Evolutionary conservation across 768 basidiomycete species (phyloP).

Genomic region (Tulasnella sp.): DNA sequence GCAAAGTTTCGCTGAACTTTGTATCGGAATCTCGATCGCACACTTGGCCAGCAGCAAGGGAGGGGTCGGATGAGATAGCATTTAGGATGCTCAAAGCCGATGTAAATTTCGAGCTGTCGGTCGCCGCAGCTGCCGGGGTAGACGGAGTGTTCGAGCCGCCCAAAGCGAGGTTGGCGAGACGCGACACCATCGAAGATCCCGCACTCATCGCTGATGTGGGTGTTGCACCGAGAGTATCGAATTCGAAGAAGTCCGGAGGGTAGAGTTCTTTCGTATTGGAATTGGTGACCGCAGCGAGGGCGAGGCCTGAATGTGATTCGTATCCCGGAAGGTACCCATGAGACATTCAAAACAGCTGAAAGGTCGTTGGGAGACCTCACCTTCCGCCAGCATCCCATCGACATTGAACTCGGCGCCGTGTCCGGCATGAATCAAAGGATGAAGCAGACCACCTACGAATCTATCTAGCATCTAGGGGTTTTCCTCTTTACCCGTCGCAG

Average conservation of each 20-base stretch:
- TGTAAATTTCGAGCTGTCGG: not conserved
- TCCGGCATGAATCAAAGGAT: slow-evolving; percentile 15
- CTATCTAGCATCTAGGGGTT: slow-evolving; percentile 24
- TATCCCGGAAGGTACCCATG: not conserved
- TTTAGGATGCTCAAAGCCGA: slow-evolving; percentile 4
- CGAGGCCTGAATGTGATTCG: not conserved
- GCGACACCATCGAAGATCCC: not conserved
- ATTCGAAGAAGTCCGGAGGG: slow-evolving; percentile 7
- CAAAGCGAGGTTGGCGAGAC: not conserved
- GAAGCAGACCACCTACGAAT: slow-evolving; percentile 3
- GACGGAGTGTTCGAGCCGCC: not conserved
- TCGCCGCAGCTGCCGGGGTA: not conserved
- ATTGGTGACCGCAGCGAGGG: not conserved
- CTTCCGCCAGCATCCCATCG: slow-evolving; percentile 11
- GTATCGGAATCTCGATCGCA: not conserved
- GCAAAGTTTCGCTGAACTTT: slow-evolving; percentile 1
- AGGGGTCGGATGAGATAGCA: slow-evolving; percentile 5
- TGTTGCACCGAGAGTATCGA: not conserved
- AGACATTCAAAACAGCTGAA: too few relatives aligned
- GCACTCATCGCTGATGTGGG: not conserved
- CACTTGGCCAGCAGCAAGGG: slow-evolving; percentile 1
- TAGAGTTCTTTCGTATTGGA: not conserved
- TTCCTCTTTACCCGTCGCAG: slow-evolving; percentile 20
- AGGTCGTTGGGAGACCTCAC: not conserved
- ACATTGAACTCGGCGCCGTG: slow-evolving; percentile 13